phyloP scores from a whole-genome alignment of 805 yeast species.

The Wickerhamiella spandovensis region DNA sequence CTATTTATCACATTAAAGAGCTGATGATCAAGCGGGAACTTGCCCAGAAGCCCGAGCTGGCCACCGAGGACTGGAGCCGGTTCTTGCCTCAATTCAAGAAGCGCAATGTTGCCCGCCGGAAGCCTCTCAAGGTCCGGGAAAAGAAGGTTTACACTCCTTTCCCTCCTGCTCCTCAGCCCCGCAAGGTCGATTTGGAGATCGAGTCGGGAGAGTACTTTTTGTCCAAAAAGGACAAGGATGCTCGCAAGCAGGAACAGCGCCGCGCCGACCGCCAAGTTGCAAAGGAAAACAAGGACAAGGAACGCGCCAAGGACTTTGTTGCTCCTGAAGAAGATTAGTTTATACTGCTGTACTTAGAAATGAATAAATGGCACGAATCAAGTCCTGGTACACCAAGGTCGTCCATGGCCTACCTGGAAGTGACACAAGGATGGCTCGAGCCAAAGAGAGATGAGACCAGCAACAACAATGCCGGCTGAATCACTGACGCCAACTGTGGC shows the following conservation, averaged over 20 bases:
- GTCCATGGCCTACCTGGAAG: slow-evolving; percentile 55
- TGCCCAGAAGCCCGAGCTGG: slow-evolving; percentile 88
- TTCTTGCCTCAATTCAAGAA: slow-evolving; percentile 94
- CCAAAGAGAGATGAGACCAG: slow-evolving; percentile 64
- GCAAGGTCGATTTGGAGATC: slow-evolving; percentile 93
- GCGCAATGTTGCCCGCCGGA: slow-evolving; percentile 88
- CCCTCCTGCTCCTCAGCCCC: slow-evolving; percentile 95
- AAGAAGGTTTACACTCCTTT: slow-evolving; percentile 89
- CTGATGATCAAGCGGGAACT: slow-evolving; percentile 94
- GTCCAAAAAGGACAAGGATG: slow-evolving; percentile 69
- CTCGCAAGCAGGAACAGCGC: slow-evolving; percentile 60
- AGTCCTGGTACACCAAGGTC: slow-evolving; percentile 59
- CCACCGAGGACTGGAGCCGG: slow-evolving; percentile 92
- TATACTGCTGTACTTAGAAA: slow-evolving; percentile 15
- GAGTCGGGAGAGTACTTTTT: slow-evolving; percentile 98
- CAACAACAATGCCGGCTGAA: slow-evolving; percentile 68
- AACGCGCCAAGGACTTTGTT: slow-evolving; percentile 61
- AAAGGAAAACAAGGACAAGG: slow-evolving; percentile 49
- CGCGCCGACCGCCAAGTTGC: slow-evolving; percentile 63
- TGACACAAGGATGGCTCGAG: slow-evolving; percentile 62
- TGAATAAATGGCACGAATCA: not conserved
- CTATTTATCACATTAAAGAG: slow-evolving; percentile 95
- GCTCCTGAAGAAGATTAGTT: slow-evolving; percentile 72
- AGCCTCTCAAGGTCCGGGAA: slow-evolving; percentile 55
- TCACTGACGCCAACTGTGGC: slow-evolving; percentile 79